Evolutionary conservation across 140 eudicot species (phyloP), one percentile per base, ranked within the genome.

Genomic region (Anethum foeniculum): DNA sequence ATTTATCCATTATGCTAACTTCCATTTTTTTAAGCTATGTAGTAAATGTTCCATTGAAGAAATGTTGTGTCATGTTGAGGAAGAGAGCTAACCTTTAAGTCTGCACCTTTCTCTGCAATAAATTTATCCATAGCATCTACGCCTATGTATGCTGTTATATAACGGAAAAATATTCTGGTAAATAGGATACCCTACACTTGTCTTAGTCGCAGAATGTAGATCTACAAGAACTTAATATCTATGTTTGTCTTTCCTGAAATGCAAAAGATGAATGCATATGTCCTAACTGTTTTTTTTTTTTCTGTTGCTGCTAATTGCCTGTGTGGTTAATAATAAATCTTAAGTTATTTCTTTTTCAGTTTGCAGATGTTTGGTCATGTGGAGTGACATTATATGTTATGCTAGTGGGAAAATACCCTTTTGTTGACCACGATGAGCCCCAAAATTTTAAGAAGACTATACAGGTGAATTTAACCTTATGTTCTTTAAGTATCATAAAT

Each of bases 401-500:
- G 80, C 38, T 77, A 19, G 69, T 77, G 7, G 80, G 67, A 7
- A 27, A 38, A 48, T 77, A 77, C 48, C 80, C 80, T 77, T 77
- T 77, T 77, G 41, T 1, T 27, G 80, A 77, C 81, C 96, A 86
- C 79, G 87, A 90, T 78, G 97, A 93, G 75, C 96, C 97, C 1
- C 86, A 86, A 86, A 89, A 93, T 76, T 93, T 88, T 84, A 85
- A 96, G 86, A 89, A 93, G 86, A 93, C 96, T 78, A 88, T 93
- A 32, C 92, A 89, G 83, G 98, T 91, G 75, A 56, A 84, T 74
- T 36, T 71, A 30, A 0, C 28, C 25, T 56, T 49, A 39, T 30
- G 19, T 15, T 67, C 21, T 18, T 8, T 15, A 19, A 6, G 19
- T 48, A 44, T 44, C 54, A n/a, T 79, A 71, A 13, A n/a, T 60